Conservation (phyloP, 495 filamentous ascomycete species). For the Podospora pseudocomata region DNA sequence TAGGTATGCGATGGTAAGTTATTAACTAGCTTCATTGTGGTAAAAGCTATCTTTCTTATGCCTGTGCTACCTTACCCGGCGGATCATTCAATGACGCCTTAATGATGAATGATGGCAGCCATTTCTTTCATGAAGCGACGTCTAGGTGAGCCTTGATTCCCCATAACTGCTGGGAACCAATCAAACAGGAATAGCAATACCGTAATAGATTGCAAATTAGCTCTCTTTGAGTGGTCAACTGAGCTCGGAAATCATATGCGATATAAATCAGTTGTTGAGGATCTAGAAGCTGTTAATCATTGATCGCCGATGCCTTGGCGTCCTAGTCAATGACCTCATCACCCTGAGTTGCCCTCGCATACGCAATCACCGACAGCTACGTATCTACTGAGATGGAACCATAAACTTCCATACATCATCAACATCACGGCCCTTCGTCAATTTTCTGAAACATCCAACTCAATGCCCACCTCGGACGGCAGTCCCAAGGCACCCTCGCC, state of each 20-base stretch:
- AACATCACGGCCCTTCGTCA: too few species aligned
- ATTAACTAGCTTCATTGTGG: neutral
- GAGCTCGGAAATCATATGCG: too few species aligned
- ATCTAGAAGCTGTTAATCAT: neutral
- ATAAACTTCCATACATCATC: too few species aligned
- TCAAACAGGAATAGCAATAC: too few species aligned
- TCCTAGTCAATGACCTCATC: neutral
- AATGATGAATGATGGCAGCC: neutral
- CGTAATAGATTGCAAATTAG: constrained; percentile 16
- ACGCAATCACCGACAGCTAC: too few species aligned
- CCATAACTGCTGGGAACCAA: too few species aligned
- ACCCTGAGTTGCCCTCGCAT: neutral
- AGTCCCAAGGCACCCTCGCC: constrained; percentile 21
- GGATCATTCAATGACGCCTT: neutral
- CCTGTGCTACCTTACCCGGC: neutral
- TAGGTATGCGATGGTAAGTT: neutral
- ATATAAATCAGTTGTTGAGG: neutral
- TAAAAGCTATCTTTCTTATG: neutral
- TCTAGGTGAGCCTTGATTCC: too few species aligned
- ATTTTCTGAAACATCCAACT: constrained; percentile 13
- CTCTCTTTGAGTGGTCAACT: constrained; percentile 11
- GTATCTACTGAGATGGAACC: too few species aligned
- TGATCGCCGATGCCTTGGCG: neutral
- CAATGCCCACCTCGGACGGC: constrained; percentile 24
- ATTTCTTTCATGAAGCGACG: neutral